Base-by-base conservation (phyloP, 2,329 filamentous ascomycete species). In the Alternaria sp. region DNA sequence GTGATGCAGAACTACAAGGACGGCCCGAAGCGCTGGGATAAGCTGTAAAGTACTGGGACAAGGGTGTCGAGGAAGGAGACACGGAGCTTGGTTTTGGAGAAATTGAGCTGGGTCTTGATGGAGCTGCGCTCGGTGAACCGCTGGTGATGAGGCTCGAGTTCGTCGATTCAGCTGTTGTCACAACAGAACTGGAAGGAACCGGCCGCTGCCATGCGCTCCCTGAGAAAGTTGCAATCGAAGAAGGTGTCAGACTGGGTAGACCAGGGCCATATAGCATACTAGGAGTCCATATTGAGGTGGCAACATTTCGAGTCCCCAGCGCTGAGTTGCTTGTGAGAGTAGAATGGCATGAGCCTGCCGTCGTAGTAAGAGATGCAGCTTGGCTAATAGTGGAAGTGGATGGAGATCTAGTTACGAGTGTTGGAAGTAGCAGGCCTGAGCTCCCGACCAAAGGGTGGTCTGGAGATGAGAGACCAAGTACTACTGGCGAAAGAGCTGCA, bases 211-310 rank as follows among this genome's bases (percentile, higher is more conserved):
- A n/a, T 36, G 44, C 31, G 21, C 31, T 26, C 23, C 21, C 29
- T 9, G 29, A 24, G 31, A 7, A 28, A n/a, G 13, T 34, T 8
- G 10, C 4, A 29, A 29, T 9, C 21, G 29, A 21, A 8, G 41
- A 54, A 45, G 41, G 40, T 6, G 24, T n/a, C 3, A 31, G 24
- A 36, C 33, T 24, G 17, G 51, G 51, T 24, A 37, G 17, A 5
- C 51, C 51, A 23, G 51, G 40, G n/a, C 51, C 51, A 46, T 24
- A 45, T 6, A 21, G 23, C 14, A 21, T 24, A 24, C 21, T 21
- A 24, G 21, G 37, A 7, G 37, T 36, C 33, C 34, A 50, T 29
- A 23, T 17, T 14, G 48, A 28, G 2, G 34, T 28, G 11, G 21
- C 11, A 1, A 14, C 9, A 28, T 8, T 37, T 39, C n/a, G 33